Conservation (phyloP, 345 rosid species). For the Hypericum perforatum region DNA sequence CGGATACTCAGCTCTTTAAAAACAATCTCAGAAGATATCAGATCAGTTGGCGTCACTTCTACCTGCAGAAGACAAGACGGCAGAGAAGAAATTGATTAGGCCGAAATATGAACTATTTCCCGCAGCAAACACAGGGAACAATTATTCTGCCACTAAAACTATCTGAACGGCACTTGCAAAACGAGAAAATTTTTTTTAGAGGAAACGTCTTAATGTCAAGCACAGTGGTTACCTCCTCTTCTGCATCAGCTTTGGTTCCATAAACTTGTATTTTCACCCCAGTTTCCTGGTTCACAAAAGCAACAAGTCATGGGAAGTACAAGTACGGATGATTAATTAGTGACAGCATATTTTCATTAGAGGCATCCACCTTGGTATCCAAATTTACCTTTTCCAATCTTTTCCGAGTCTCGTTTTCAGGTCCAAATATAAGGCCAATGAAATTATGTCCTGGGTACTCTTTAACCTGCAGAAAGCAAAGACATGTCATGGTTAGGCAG, state of each 20-base stretch:
- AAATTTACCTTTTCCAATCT: constrained; percentile 64
- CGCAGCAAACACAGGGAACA: too few relatives aligned
- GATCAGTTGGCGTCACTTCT: constrained; percentile 61
- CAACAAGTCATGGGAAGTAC: not conserved
- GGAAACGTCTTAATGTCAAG: constrained; percentile 5
- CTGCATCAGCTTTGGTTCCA: constrained; percentile 44
- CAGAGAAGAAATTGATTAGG: not conserved
- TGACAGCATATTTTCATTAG: too few relatives aligned
- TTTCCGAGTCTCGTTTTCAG: constrained; percentile 68
- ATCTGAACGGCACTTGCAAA: not conserved
- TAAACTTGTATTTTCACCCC: constrained; percentile 59
- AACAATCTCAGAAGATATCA: constrained; percentile 28
- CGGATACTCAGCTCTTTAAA: constrained; percentile 57
- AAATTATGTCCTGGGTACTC: constrained; percentile 66
- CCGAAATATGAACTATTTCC: not conserved
- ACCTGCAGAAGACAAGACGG: constrained; percentile 32
- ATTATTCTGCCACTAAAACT: too few relatives aligned
- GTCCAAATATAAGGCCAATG: constrained; percentile 64
- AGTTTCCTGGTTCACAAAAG: constrained; percentile 55
- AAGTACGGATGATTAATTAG: too few relatives aligned
- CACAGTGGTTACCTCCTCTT: constrained; percentile 52
- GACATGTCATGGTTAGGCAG: not conserved
- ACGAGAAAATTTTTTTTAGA: too few relatives aligned
- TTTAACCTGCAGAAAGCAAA: constrained; percentile 39
- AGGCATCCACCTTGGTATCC: too few relatives aligned